These are phyloP conservation scores for Trichosporon asahii DNA, from an alignment of 1,284 basidiomycete species.

Conservation along the genomic window DNA sequence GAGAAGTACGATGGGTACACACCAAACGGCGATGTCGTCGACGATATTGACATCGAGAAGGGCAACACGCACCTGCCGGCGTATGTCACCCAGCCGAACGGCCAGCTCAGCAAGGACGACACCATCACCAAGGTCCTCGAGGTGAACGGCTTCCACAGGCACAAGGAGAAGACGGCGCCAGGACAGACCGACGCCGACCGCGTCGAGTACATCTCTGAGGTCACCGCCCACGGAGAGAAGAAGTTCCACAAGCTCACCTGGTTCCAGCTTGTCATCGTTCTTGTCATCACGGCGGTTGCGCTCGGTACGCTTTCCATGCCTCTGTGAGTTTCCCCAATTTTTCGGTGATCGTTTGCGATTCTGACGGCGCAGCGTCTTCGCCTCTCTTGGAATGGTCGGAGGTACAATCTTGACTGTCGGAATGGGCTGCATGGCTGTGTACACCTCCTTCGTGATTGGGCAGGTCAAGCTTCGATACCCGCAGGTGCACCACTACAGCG, in stretches of 20 bases:
- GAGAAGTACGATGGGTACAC: neutral
- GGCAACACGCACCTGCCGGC: neutral
- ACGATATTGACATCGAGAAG: neutral
- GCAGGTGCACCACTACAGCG: slow-evolving; percentile 22
- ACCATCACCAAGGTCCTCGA: slow-evolving; percentile 10
- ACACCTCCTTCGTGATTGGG: slow-evolving; percentile 24
- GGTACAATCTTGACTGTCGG: slow-evolving; percentile 21
- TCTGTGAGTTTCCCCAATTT: slow-evolving; percentile 8
- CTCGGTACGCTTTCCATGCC: slow-evolving; percentile 23
- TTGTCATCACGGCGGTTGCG: slow-evolving; percentile 19
- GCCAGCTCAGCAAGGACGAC: slow-evolving; percentile 9
- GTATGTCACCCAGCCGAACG: neutral
- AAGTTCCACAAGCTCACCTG: slow-evolving; percentile 25
- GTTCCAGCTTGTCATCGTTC: slow-evolving; percentile 21
- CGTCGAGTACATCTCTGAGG: slow-evolving; percentile 17
- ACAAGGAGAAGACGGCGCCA: neutral
- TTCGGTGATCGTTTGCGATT: neutral
- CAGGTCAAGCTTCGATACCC: slow-evolving; percentile 27
- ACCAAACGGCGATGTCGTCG: neutral
- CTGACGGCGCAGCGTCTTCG: slow-evolving; percentile 15
- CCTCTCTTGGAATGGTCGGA: slow-evolving; percentile 19
- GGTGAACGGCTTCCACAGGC: slow-evolving; percentile 4
- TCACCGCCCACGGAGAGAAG: slow-evolving; percentile 13
- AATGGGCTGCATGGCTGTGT: slow-evolving; percentile 22
- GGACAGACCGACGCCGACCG: slow-evolving; percentile 17